A percentile compares a stretch with the other conserved stretches of the same genome.
Conservation (phyloP, 2,329 filamentous ascomycete species). For the Xylaria polymorpha region DNA sequence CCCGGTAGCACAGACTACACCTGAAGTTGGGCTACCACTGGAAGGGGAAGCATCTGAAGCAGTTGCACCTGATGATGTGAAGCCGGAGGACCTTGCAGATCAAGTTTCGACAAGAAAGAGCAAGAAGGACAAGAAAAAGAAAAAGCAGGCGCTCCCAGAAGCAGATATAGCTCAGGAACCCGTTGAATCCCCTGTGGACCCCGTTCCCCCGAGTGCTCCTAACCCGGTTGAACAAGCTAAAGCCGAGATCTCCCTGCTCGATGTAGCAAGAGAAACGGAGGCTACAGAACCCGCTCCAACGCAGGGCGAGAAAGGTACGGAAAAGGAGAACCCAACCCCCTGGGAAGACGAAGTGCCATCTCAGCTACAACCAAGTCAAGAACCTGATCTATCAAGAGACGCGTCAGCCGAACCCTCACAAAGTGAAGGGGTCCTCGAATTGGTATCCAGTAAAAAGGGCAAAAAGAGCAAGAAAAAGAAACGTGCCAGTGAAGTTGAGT, state of each 20-base stretch:
- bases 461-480: constrained; percentile 38
- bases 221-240: constrained; percentile 10
- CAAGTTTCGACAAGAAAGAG: constrained; percentile 38
- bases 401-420: constrained; percentile 13
- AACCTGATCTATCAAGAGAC: constrained; percentile 18
- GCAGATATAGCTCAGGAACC: constrained; percentile 19
- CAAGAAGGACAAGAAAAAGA: constrained; percentile 41
- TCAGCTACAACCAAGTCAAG: constrained; percentile 14
- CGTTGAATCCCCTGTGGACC: constrained; percentile 20
- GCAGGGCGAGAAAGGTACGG: constrained; percentile 45
- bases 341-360: constrained; percentile 19
- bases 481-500: constrained; percentile 28
- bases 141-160: constrained; percentile 30
- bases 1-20: neutral
- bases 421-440: constrained; percentile 36
- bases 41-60: constrained; percentile 6
- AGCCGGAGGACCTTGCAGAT: constrained; percentile 20
- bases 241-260: neutral
- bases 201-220: neutral
- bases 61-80: constrained; percentile 2
- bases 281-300: constrained; percentile 37
- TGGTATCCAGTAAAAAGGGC: constrained; percentile 14
- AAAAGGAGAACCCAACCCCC: constrained; percentile 24
- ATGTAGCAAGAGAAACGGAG: neutral
- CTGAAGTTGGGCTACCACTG: neutral